phyloP scores from a whole-genome alignment of 192 early-diverging fungal genomes.

The Coemansia sp. region DNA sequence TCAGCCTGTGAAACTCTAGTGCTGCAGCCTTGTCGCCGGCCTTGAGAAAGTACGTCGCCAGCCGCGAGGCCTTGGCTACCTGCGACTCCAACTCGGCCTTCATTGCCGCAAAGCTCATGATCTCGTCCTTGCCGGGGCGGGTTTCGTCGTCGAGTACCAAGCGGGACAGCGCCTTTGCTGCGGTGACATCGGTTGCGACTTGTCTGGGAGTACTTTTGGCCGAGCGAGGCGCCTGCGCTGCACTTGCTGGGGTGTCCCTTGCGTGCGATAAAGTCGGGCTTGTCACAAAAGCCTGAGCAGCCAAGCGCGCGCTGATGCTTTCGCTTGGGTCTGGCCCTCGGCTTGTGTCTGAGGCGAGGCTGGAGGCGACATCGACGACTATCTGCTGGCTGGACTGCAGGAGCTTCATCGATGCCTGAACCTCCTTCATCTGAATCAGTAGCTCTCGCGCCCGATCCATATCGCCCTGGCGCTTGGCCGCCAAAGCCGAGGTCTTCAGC shows the following conservation, averaged over 20 bases:
- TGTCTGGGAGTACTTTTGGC: neutral
- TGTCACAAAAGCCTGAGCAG: neutral
- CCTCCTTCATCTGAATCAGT: constrained; percentile 31
- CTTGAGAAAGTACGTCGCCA: constrained; percentile 34
- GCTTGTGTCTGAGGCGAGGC: neutral
- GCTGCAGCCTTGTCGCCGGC: constrained; percentile 34
- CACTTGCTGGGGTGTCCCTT: neutral
- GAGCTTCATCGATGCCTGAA: constrained; percentile 13
- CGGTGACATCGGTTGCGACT: neutral
- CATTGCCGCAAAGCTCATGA: constrained; percentile 29
- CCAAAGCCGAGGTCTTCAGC: constrained; percentile 30
- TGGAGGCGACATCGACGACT: neutral
- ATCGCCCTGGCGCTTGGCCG: constrained; percentile 29
- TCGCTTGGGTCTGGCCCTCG: neutral
- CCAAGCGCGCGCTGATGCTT: neutral
- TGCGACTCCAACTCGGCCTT: constrained; percentile 24
- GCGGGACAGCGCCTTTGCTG: neutral
- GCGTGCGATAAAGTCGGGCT: neutral
- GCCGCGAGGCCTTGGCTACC: constrained; percentile 21
- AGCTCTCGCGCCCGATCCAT: constrained; percentile 30
- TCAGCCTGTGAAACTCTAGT: constrained; percentile 43
- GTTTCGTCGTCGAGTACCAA: neutral
- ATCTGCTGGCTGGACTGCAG: constrained; percentile 2
- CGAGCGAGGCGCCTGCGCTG: neutral
- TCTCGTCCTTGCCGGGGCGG: neutral